phyloP scores from a whole-genome alignment of 306 rosid genomes.

The Herpetospermum pedunculosum region DNA sequence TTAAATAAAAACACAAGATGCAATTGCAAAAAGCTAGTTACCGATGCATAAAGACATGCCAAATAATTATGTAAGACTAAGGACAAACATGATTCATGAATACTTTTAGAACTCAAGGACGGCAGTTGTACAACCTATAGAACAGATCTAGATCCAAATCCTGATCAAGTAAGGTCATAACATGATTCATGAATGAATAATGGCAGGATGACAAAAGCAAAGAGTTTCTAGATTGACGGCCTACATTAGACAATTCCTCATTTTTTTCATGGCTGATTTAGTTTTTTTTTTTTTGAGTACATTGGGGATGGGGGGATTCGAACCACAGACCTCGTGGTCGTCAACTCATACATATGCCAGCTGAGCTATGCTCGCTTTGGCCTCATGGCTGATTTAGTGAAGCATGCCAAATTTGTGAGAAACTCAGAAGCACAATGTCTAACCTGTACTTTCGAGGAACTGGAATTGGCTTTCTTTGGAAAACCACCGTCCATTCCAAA shows the following conservation, averaged over 20 bases:
- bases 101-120: too few species aligned
- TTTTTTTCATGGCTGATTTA: not conserved
- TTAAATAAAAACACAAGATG: not conserved
- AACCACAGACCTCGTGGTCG: too few species aligned
- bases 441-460: conserved; percentile 50
- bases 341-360: too few species aligned
- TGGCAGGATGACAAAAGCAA: not conserved
- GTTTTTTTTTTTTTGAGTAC: too few species aligned
- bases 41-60: not conserved
- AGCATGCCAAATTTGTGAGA: conserved; percentile 8
- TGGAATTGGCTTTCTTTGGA: conserved; percentile 39
- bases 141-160: too few species aligned
- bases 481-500: conserved; percentile 80
- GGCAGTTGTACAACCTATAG: too few species aligned
- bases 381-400: not conserved
- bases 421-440: not conserved
- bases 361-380: too few species aligned
- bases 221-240: not conserved
- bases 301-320: too few species aligned
- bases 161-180: not conserved
- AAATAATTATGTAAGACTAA: not conserved
- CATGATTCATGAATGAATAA: not conserved
- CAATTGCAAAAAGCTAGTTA: not conserved
- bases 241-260: conserved; percentile 17
- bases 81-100: not conserved